phyloP scores from a whole-genome alignment of 164 flowering plant species.

The Chloranthus sessilifolius region DNA sequence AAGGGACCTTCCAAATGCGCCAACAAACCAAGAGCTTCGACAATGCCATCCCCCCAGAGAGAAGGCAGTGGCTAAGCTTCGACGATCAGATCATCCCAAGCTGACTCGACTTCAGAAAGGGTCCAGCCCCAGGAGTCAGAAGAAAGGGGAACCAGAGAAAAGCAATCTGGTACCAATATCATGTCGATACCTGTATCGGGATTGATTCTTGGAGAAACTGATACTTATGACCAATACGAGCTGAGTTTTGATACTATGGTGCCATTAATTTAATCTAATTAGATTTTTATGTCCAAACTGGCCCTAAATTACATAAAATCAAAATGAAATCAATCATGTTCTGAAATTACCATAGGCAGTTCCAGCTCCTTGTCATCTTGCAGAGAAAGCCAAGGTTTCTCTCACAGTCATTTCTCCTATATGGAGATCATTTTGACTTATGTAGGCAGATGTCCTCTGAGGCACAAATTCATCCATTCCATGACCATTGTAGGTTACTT shows the following conservation, averaged over 20 bases:
- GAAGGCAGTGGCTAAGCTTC: too few species aligned
- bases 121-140: too few species aligned
- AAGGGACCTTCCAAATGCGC: too few species aligned
- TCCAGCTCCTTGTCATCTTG: slow-evolving; percentile 65
- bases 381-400: slow-evolving; percentile 54
- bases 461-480: slow-evolving; percentile 65
- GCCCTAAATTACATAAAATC: background rate
- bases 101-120: too few species aligned
- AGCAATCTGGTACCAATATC: slow-evolving; percentile 49
- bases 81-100: background rate
- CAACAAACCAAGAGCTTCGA: too few species aligned
- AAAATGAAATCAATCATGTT: background rate
- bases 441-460: slow-evolving; percentile 57
- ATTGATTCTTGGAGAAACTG: too few species aligned
- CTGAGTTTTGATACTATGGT: slow-evolving; percentile 27
- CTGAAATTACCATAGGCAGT: slow-evolving; percentile 43
- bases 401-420: slow-evolving; percentile 59
- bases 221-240: slow-evolving; percentile 53
- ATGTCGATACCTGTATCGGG: slow-evolving; percentile 59
- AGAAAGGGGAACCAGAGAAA: too few species aligned
- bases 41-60: too few species aligned
- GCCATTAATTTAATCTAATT: background rate
- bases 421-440: slow-evolving; percentile 58
- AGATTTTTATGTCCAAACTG: background rate
- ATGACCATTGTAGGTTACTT: slow-evolving; percentile 69